Conservation (phyloP, 176 grass and related monocot species). For the Pontederia paniculata region DNA sequence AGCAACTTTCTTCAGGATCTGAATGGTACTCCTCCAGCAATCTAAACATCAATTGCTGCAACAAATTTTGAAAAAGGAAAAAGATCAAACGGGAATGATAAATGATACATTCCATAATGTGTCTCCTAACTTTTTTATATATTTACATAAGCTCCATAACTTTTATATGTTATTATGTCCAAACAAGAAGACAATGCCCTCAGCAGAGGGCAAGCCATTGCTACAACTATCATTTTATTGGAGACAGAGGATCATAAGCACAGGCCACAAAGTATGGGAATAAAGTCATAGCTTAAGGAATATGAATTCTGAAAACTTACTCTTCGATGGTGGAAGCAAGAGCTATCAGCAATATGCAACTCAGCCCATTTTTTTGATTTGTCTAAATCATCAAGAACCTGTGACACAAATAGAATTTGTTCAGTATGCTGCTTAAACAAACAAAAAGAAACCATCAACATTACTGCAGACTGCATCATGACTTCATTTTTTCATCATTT, state of each 20-base stretch:
- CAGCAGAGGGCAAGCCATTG: too few relatives aligned
- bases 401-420: background rate
- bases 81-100: background rate
- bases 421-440: too few relatives aligned
- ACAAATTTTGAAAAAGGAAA: slow-evolving; percentile 11
- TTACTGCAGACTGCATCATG: too few relatives aligned
- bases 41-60: slow-evolving; percentile 51
- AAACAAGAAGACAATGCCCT: too few relatives aligned
- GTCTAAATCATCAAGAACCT: slow-evolving; percentile 64
- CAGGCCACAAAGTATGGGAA: slow-evolving; percentile 1
- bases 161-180: too few relatives aligned
- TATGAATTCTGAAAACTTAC: slow-evolving; percentile 24
- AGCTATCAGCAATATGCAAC: slow-evolving; percentile 74
- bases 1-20: slow-evolving; percentile 18
- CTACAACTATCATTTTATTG: too few relatives aligned
- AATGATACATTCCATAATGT: too few relatives aligned
- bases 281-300: background rate
- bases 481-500: too few relatives aligned
- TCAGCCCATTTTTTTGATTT: slow-evolving; percentile 69
- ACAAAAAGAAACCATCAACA: too few relatives aligned
- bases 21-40: slow-evolving; percentile 22
- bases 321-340: slow-evolving; percentile 72
- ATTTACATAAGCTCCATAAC: too few relatives aligned
- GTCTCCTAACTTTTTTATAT: too few relatives aligned
- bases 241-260: too few relatives aligned